A percentile compares a stretch with the other conserved stretches of the same genome.
Evolutionary conservation across 768 basidiomycete genomes (phyloP).

Genomic region (Tulasnella sp.): DNA sequence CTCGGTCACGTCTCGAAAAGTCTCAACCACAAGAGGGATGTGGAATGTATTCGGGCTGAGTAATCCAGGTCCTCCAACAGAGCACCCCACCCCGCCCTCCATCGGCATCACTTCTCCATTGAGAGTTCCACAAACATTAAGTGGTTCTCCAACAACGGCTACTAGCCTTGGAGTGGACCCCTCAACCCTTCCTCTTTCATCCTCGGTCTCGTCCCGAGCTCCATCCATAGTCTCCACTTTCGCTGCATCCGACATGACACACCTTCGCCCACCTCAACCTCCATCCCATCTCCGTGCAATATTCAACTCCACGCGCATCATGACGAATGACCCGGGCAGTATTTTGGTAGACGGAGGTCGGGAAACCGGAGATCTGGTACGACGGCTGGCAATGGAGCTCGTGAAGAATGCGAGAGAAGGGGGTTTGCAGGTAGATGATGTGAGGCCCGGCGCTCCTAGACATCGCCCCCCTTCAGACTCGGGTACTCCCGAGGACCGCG

Average conservation of each 20-base stretch:
- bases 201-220: conserved; percentile 14
- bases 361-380: conserved; percentile 55
- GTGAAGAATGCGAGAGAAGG: conserved; percentile 62
- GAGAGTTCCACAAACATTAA: neutral
- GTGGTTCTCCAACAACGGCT: neutral
- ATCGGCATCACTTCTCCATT: neutral
- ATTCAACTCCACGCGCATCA: conserved; percentile 75
- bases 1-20: conserved; percentile 28
- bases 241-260: conserved; percentile 5
- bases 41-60: conserved; percentile 18
- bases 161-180: neutral
- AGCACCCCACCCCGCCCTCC: neutral
- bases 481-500: conserved; percentile 35
- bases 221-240: conserved; percentile 13
- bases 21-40: conserved; percentile 20
- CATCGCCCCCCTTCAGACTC: conserved; percentile 19
- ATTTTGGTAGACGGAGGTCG: conserved; percentile 51
- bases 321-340: conserved; percentile 69
- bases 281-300: conserved; percentile 51
- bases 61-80: neutral
- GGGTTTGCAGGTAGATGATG: conserved; percentile 33
- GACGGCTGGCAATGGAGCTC: conserved; percentile 56
- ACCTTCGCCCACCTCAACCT: conserved; percentile 33
- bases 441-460: conserved; percentile 30
- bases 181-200: neutral